Evolutionary conservation across 108 stramenopile genomes (phyloP).

Genomic region (Asterionellopsis glacialis): DNA sequence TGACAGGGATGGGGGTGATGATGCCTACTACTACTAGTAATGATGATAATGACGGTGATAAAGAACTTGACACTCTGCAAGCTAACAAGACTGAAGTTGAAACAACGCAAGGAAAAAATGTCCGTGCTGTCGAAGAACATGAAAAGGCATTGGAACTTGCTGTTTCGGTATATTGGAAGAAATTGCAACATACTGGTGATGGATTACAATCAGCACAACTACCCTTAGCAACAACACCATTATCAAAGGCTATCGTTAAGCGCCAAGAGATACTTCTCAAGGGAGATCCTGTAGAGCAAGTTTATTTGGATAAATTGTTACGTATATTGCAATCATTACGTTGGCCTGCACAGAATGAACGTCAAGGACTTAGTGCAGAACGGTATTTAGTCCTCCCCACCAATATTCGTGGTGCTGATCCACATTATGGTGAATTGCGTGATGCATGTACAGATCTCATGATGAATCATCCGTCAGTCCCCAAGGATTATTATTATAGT

Average conservation of each 20-base stretch:
- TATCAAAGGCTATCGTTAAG: too few species aligned
- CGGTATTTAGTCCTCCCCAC: slow-evolving; percentile 23
- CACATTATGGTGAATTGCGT: slow-evolving; percentile 16
- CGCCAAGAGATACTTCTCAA: too few species aligned
- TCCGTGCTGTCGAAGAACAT: not conserved
- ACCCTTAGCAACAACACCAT: too few species aligned
- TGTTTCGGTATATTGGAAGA: not conserved
- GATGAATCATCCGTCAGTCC: not conserved
- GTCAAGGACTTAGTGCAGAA: slow-evolving; percentile 14
- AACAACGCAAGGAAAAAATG: not conserved
- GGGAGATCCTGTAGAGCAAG: too few species aligned
- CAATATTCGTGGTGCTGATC: slow-evolving; percentile 11
- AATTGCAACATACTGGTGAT: too few species aligned
- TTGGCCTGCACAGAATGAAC: slow-evolving; percentile 20
- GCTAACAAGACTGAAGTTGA: not conserved
- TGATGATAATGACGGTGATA: too few species aligned
- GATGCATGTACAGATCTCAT: slow-evolving; percentile 21
- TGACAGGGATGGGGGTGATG: not conserved
- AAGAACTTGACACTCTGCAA: too few species aligned
- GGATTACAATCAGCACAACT: too few species aligned
- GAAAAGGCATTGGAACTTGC: not conserved
- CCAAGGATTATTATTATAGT: slow-evolving; percentile 18
- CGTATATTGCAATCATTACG: not conserved
- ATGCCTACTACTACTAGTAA: too few species aligned
- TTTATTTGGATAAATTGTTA: not conserved